Percentiles rank a stretch among this genome's conserved stretches.
Conservation (phyloP, 2,329 filamentous ascomycete genomes). For the Microsporum ferrugineum region DNA sequence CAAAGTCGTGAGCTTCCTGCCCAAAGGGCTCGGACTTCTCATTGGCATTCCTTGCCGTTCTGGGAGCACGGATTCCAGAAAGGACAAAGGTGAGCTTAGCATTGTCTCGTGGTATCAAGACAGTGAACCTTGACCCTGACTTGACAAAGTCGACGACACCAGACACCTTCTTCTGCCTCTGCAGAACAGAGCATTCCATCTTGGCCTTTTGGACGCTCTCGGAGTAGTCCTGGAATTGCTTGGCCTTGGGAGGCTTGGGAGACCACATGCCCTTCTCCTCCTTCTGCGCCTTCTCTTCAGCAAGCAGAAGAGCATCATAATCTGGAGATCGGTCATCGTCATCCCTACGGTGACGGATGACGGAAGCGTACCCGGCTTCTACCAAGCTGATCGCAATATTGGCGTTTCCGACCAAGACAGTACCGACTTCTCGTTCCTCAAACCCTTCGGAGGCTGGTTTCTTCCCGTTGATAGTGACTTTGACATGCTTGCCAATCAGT, state of each 20-base stretch:
- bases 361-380: constrained; percentile 86
- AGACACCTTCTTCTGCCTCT: constrained; percentile 83
- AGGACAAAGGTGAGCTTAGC: constrained; percentile 92
- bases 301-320: constrained; percentile 55
- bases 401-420: constrained; percentile 69
- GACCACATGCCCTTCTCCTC: constrained; percentile 94
- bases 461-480: constrained; percentile 77
- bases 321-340: constrained; percentile 88
- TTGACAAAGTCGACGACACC: constrained; percentile 96
- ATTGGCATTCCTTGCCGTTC: constrained; percentile 66
- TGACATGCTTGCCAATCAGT: constrained; percentile 90
- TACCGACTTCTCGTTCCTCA: constrained; percentile 89
- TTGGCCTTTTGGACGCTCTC: constrained; percentile 92
- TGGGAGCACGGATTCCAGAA: constrained; percentile 80
- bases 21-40: constrained; percentile 88
- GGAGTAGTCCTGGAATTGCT: constrained; percentile 78
- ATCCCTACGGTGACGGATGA: constrained; percentile 89
- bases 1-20: constrained; percentile 85
- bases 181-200: constrained; percentile 75
- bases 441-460: constrained; percentile 83
- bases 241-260: constrained; percentile 70
- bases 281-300: constrained; percentile 55
- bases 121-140: constrained; percentile 85
- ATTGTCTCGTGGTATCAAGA: constrained; percentile 83
- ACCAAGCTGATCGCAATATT: constrained; percentile 77